Conservation (phyloP, 306 rosid genomes). For the Cucurbita pepo region DNA sequence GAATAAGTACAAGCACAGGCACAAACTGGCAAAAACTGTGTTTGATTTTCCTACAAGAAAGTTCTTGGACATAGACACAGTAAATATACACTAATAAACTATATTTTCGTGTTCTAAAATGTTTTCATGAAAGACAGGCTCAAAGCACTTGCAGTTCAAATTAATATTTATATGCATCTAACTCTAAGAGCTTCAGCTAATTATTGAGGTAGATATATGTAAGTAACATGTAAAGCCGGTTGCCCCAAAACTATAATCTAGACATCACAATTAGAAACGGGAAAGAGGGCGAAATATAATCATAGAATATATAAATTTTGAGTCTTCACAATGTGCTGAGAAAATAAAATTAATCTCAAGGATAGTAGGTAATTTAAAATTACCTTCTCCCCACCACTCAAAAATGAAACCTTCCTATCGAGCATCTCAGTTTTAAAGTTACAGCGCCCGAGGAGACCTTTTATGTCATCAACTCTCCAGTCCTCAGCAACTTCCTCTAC, state of each 20-base stretch:
- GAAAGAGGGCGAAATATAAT: neutral
- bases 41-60: no score
- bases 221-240: neutral
- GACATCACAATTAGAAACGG: neutral
- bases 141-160: no score
- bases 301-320: neutral
- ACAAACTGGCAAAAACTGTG: no score
- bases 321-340: neutral
- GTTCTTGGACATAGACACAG: no score
- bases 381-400: constrained; percentile 99
- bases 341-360: neutral
- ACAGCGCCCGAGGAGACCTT: constrained; percentile 98
- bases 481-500: constrained; percentile 93
- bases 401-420: constrained; percentile 77
- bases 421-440: constrained; percentile 93
- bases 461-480: constrained; percentile 86
- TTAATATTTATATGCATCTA: neutral
- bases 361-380: neutral
- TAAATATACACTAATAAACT: no score
- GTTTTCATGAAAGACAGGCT: no score
- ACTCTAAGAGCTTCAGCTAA: neutral
- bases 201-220: neutral
- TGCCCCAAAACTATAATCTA: neutral
- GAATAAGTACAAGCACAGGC: neutral
- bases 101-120: no score